Evolutionary conservation across 2,329 filamentous ascomycete species (phyloP), one percentile per base, ranked within the genome.

Genomic region (Coniochaeta prunicola): DNA sequence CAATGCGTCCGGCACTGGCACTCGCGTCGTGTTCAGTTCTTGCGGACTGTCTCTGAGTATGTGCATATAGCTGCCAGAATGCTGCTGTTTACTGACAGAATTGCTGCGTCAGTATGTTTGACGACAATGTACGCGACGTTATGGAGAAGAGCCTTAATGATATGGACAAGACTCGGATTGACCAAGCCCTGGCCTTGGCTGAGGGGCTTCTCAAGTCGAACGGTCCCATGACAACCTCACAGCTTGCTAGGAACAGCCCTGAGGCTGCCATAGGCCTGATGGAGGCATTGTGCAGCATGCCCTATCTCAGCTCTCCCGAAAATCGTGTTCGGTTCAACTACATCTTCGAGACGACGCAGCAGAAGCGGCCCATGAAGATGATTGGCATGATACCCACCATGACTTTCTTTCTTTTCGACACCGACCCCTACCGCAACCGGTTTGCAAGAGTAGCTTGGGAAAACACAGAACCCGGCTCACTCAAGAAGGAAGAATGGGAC

Each of bases 261-360:
- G 76, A 83, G 30, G 85, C 90, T 7, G 82, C 96, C 56, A 83
- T 94, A 60, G 88, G 91, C 12, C 83, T 97, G 31, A 96, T 96
- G 66, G 93, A 97, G 71, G 88, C 89, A 0, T 76, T 97, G 57
- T 96, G 92, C 70, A 96, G 89, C 71, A 85, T 92, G 64, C 81
- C 88, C 0, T 91, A 96, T 69, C 78, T 97, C 61, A 80, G 74
- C 50, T 65, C 77, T n/a, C 76, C 80, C 1, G 77, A 79, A 4
- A 78, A 79, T 63, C 76, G 80, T 2, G 65, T 69, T 0, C 70
- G 86, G 63, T 96, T 97, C 69, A 89, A 96, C 69, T 85, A 82
- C 64, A 91, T 96, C 12, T 97, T 97, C 70, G 80, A 84, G 64
- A 81, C 91, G 24, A 85, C 96, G 2, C 90, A 93, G 71, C 84